Evolutionary conservation across 2,329 filamentous ascomycete genomes (phyloP), one percentile per base, ranked within the genome.

Genomic region (Pezicula carpinea): DNA sequence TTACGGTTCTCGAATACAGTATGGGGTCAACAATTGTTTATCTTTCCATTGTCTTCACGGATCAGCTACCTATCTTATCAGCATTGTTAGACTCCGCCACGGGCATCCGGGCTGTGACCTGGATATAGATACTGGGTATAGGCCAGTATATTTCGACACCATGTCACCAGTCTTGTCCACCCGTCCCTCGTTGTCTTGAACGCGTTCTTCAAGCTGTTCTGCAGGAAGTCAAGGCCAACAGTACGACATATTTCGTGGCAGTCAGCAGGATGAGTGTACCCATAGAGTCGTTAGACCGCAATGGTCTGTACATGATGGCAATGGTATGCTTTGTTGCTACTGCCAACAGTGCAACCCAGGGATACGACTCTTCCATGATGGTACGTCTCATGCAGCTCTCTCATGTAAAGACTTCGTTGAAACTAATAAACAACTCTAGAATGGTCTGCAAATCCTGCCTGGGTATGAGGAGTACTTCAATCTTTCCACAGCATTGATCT

Each of bases 381-480:
- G 38, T 40, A 40, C 10, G 38, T 40, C n/a, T 23, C 22, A 5
- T 17, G 4, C 0, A 40, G n/a, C n/a, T 23, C 22, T 7, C 22
- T 8, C 7, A 15, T 15, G 22, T n/a, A 40, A 14, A 22, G 6
- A 29, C 10, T 8, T 29, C 6, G 26, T 29, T 26, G n/a, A 40
- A 23, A n/a, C 38, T 40, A 23, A 39, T 18, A 17, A 17, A 17
- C n/a, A 18, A 26, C 26, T 29, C 23, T 23, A 40, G 38, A 44
- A 44, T 15, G 43, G 43, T 29, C 43, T 44, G 8, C 43, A 44
- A 29, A 44, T 44, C 43, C 43, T 44, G 13, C 43, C 43, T 29
- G 43, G 33, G 14, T 44, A 36, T 21, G 19, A 44, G 33, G 32
- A 44, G n/a, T 44, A 44, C 31, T 44, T 44, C 34, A 36, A 44